Base-by-base conservation (phyloP, 2,329 filamentous ascomycete genomes). In the Myriosclerotinia scirpicola region DNA sequence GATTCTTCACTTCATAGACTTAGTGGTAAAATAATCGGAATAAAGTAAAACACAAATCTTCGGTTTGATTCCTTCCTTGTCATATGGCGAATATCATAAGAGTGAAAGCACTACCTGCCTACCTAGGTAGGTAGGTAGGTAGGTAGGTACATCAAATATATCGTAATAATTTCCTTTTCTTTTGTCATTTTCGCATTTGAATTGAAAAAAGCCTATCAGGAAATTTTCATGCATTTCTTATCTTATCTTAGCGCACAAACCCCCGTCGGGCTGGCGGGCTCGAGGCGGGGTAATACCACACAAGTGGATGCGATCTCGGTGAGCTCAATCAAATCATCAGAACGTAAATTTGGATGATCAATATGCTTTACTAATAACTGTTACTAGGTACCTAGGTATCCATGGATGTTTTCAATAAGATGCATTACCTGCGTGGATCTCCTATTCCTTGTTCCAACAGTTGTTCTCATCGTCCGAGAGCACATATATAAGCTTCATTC, bases 191-290 rank as follows among this genome's bases (percentile, higher is more conserved):
- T 36, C 6, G 14, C 40, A 50, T 48, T 48, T 8, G 12, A 36
- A 48, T 6, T 8, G 12, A 14, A 42, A 36, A 34, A 59, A 59
- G 30, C n/a, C 58, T 50, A 38, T 26, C 58, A 61, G 44, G 44
- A 50, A 61, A 61, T 40, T 40, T 50, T 20, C 58, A 61, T 50
- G 30, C 34, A 20, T 8, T 22, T 34, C 44, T 61, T 52, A 50
- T 61, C 58, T 61, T 61, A 61, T 61, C 58, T 61, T 61, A 61
- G 58, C 44, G 58, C 58, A n/a, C 20, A 17, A 58, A 50, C 3
- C n/a, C 12, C 38, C 44, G 42, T 30, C 22, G 20, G 42, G 34
- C 20, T n/a, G 20, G 44, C 20, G 17, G 7, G 9, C 17, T 42
- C 9, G 40, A 12, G 42, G 54, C 54, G 54, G 54, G 54, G 54